These are phyloP conservation scores for Gossypium arboreum DNA, from an alignment of 345 rosid species.

Conservation along the genomic window DNA sequence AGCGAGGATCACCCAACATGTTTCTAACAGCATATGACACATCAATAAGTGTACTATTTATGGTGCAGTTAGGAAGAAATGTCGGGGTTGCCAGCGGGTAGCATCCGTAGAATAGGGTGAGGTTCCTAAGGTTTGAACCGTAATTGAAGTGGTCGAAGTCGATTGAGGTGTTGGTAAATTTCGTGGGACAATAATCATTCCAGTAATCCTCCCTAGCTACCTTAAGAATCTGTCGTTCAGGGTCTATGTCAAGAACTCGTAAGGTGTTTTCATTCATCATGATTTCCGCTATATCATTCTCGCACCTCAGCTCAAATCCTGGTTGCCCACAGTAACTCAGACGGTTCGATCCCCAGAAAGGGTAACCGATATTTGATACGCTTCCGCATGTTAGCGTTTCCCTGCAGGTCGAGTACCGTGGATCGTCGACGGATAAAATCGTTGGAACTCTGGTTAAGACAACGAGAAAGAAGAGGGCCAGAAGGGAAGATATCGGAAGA, in stretches of 20 bases:
- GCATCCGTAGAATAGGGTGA: conserved; percentile 8
- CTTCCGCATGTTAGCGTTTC: conserved; percentile 22
- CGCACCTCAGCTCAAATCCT: conserved; percentile 23
- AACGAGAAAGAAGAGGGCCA: not conserved
- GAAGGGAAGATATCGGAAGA: not conserved
- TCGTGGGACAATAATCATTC: conserved; percentile 10
- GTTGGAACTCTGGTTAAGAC: not conserved
- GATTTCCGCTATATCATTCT: conserved; percentile 12
- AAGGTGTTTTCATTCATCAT: not conserved
- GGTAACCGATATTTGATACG: conserved; percentile 20
- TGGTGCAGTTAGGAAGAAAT: not conserved
- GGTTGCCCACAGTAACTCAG: conserved; percentile 27
- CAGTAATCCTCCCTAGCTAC: conserved; percentile 26
- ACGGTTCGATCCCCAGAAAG: conserved; percentile 31
- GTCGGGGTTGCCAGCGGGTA: not conserved
- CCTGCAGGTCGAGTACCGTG: conserved; percentile 19
- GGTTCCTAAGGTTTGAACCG: not conserved
- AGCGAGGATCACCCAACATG: not conserved
- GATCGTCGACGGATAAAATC: not conserved
- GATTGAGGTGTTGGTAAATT: not conserved
- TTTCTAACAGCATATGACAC: not conserved
- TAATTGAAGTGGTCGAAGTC: not conserved
- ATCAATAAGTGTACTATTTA: not conserved
- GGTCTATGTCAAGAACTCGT: conserved; percentile 12
- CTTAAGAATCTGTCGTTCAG: not conserved